These are phyloP conservation scores for Endogone sp. DNA, from an alignment of 192 early-diverging fungal species.

Conservation along the genomic window DNA sequence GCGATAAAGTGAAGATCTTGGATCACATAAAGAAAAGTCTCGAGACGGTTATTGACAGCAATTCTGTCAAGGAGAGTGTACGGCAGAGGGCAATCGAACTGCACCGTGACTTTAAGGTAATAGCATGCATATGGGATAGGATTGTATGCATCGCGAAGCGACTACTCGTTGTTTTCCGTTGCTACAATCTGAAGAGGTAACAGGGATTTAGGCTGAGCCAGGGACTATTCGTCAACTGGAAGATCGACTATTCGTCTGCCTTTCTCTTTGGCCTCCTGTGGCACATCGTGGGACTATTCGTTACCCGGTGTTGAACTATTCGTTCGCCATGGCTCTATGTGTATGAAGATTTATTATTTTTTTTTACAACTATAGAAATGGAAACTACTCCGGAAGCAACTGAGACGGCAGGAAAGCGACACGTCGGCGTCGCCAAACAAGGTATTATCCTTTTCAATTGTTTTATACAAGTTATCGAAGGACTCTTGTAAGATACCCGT, in stretches of 20 bases:
- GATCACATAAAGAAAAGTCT: slow-evolving; percentile 13
- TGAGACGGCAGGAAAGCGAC: too few relatives aligned
- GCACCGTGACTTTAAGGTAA: background rate
- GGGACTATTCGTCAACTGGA: slow-evolving; percentile 18
- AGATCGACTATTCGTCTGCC: slow-evolving; percentile 16
- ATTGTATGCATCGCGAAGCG: slow-evolving; percentile 9
- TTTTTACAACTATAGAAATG: slow-evolving; percentile 6
- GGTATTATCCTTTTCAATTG: too few relatives aligned
- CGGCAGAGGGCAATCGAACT: background rate
- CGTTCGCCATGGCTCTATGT: slow-evolving; percentile 11
- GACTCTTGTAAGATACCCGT: too few relatives aligned
- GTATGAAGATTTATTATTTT: slow-evolving; percentile 1
- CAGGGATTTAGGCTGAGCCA: slow-evolving; percentile 8
- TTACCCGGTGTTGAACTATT: slow-evolving; percentile 18
- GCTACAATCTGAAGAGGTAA: slow-evolving; percentile 13
- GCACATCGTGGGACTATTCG: slow-evolving; percentile 8
- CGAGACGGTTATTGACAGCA: slow-evolving; percentile 8
- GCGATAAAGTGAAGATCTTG: slow-evolving; percentile 14
- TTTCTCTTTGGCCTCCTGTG: slow-evolving; percentile 14
- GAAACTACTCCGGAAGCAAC: background rate
- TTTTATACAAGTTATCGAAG: too few relatives aligned
- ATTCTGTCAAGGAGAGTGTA: background rate
- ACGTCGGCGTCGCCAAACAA: too few relatives aligned
- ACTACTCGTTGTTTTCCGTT: slow-evolving; percentile 12
- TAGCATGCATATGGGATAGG: slow-evolving; percentile 5